Percentiles rank a stretch among this genome's conserved stretches.
phyloP scores from a whole-genome alignment of 768 basidiomycete genomes.

The Boletellus ananiceps region DNA sequence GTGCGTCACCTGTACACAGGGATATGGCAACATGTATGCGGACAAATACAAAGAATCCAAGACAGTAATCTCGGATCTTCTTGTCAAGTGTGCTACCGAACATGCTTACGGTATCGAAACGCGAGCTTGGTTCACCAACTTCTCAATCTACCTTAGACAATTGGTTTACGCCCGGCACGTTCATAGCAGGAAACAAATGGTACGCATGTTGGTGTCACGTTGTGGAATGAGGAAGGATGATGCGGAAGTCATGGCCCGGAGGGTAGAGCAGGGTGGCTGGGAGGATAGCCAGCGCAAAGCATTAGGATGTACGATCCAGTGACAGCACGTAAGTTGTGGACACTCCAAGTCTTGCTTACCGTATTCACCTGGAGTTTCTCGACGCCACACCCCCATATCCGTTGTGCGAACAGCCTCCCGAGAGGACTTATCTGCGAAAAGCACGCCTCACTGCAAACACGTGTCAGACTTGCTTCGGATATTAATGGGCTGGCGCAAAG shows the following conservation, averaged over 20 bases:
- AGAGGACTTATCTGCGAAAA: neutral
- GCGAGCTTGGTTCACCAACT: conserved; percentile 22
- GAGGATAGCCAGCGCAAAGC: neutral
- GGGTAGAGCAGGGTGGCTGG: conserved; percentile 12
- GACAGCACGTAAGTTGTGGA: conserved; percentile 8
- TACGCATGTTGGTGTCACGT: conserved; percentile 21
- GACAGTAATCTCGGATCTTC: conserved; percentile 22
- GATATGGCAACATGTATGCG: conserved; percentile 29
- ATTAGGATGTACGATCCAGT: conserved; percentile 19
- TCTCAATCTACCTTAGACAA: conserved; percentile 22
- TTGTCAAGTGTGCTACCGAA: conserved; percentile 17
- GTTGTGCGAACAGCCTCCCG: neutral
- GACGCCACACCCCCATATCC: neutral
- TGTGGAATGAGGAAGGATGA: conserved; percentile 24
- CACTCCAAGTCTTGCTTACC: neutral
- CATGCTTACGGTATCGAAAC: conserved; percentile 20
- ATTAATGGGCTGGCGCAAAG: neutral
- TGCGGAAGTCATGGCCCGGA: conserved; percentile 16
- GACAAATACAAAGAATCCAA: conserved; percentile 37
- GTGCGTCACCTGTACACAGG: conserved; percentile 31
- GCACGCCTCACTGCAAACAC: neutral
- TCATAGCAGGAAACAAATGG: conserved; percentile 23
- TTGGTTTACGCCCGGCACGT: conserved; percentile 19
- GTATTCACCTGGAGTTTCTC: conserved; percentile 3
- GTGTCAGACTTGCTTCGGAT: neutral